Percentiles rank a stretch among this genome's conserved stretches.
Conservation (phyloP, 2,329 filamentous ascomycete species). For the Botryotinia narcissicola region DNA sequence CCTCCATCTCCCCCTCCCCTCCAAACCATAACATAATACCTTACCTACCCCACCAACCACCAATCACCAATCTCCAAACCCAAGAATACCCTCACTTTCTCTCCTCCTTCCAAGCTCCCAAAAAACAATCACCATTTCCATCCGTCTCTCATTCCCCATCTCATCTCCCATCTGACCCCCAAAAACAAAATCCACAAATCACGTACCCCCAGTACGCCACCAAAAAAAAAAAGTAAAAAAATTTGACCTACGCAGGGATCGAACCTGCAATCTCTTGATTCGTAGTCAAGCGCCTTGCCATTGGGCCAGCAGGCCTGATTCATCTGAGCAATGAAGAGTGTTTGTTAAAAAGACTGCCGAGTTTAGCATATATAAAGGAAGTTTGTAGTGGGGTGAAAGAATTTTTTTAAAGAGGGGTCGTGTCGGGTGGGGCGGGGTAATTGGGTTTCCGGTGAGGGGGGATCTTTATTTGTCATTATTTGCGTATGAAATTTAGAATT, state of each 20-base stretch:
- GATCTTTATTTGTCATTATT: neutral
- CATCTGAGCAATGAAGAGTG: neutral
- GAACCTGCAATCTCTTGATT: constrained; percentile 50
- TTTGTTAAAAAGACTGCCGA: rapidly evolving
- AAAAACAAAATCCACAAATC: neutral
- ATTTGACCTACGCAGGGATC: constrained; percentile 37
- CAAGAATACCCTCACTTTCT: neutral
- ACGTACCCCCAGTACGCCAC: no score
- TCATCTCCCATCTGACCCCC: no score
- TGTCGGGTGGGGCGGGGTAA: neutral
- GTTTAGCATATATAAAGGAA: neutral
- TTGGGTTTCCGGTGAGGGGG: neutral
- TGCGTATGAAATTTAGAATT: no score
- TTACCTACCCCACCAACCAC: neutral
- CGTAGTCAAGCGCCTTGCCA: constrained; percentile 51
- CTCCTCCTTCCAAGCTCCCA: neutral
- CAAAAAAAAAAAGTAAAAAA: neutral
- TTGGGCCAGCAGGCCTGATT: constrained; percentile 40
- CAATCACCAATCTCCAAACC: neutral
- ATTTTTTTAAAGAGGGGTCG: neutral
- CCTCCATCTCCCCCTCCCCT: no score
- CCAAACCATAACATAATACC: neutral
- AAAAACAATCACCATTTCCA: no score
- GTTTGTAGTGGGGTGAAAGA: neutral
- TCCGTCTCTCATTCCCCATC: no score